phyloP scores from a whole-genome alignment of 1,139 yeast species.

The Candida pseudoviswanathii region DNA sequence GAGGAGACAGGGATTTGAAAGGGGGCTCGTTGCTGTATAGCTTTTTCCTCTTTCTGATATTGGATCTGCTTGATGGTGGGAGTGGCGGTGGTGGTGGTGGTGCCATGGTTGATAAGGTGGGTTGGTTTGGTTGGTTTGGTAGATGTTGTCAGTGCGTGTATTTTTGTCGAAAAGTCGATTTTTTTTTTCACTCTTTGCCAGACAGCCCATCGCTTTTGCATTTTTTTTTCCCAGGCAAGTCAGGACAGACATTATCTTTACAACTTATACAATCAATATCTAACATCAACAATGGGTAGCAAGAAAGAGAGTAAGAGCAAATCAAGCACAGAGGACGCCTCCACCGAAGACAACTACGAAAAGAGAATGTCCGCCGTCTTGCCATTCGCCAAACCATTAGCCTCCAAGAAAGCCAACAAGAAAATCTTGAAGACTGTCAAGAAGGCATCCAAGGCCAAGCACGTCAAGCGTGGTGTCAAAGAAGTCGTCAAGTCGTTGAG shows the following conservation, averaged over 20 bases:
- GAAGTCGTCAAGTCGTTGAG: constrained; percentile 97
- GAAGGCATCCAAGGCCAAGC: constrained; percentile 97
- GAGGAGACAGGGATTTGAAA: constrained; percentile 3
- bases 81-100: constrained; percentile 2
- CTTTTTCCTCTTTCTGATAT: constrained; percentile 7
- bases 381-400: constrained; percentile 93
- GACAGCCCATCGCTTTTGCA: constrained; percentile 6
- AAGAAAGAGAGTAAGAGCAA: constrained; percentile 50
- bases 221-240: constrained; percentile 3
- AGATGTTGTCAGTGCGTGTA: constrained; percentile 1
- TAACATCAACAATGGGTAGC: constrained; percentile 11
- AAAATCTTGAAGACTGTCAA: constrained; percentile 93
- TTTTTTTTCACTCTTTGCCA: constrained; percentile 12
- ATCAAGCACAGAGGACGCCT: constrained; percentile 34
- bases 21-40: neutral
- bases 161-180: constrained; percentile 1
- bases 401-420: constrained; percentile 94
- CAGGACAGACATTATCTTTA: no score
- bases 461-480: constrained; percentile 97
- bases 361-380: constrained; percentile 85
- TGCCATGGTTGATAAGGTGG: constrained; percentile 1
- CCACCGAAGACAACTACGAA: constrained; percentile 83
- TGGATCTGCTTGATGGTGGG: neutral
- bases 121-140: neutral
- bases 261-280: neutral